Evolutionary conservation across 202 grass and related monocot species (phyloP).

Genomic region (Elaeis oleifera): DNA sequence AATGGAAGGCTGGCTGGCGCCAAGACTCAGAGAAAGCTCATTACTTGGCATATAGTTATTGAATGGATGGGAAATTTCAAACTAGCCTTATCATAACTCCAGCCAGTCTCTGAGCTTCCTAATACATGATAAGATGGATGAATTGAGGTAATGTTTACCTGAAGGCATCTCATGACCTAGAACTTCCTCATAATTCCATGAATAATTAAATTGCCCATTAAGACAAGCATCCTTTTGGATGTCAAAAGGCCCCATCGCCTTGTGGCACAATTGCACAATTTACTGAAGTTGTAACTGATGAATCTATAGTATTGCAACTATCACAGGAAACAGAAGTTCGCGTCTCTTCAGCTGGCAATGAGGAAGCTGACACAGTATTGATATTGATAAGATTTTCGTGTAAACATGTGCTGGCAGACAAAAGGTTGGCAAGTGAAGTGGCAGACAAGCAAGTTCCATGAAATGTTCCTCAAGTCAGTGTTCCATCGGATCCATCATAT

Average conservation of each 20-base stretch:
- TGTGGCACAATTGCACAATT: constrained; percentile 13
- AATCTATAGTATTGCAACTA: constrained; percentile 28
- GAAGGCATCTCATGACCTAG: constrained; percentile 14
- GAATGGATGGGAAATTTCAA: neutral
- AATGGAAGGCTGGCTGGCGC: constrained; percentile 22
- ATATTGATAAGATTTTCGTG: constrained; percentile 19
- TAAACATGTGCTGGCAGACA: constrained; percentile 22
- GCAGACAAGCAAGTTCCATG: constrained; percentile 6
- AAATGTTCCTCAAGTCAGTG: constrained; percentile 1
- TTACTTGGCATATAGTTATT: constrained; percentile 15
- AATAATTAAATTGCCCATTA: neutral
- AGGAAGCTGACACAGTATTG: neutral
- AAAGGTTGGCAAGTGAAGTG: constrained; percentile 19
- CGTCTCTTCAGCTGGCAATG: neutral
- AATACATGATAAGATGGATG: constrained; percentile 17
- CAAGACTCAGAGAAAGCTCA: constrained; percentile 52
- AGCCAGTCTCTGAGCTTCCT: constrained; percentile 3
- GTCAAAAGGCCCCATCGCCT: constrained; percentile 3
- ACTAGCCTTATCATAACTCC: neutral
- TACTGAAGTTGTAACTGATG: constrained; percentile 16
- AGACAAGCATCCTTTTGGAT: constrained; percentile 19
- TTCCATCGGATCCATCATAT: constrained; percentile 13
- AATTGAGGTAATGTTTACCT: constrained; percentile 9
- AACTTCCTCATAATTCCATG: constrained; percentile 20
- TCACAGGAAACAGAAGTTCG: constrained; percentile 21